Percentiles rank a stretch among this genome's conserved stretches.
These are phyloP conservation scores for Allium cepa DNA, from an alignment of 106 monocot genomes.

Conservation along the genomic window DNA sequence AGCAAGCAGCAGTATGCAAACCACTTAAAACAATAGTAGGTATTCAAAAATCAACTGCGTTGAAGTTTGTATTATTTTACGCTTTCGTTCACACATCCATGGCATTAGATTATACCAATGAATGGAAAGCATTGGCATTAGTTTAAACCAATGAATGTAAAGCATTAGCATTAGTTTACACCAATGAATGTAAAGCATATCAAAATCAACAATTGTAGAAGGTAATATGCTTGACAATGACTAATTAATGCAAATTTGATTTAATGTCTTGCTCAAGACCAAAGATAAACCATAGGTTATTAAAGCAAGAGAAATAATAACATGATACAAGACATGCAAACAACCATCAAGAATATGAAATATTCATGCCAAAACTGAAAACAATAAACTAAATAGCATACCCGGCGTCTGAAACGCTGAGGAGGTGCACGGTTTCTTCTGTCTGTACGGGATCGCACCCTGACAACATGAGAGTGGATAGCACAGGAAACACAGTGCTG, in stretches of 20 bases:
- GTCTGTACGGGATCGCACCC: constrained; percentile 36
- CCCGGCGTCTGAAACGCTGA: constrained; percentile 45
- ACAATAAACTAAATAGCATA: constrained; percentile 2
- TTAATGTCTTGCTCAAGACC: too few species aligned
- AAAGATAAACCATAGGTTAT: too few species aligned
- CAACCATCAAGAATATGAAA: too few species aligned
- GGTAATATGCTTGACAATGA: too few species aligned
- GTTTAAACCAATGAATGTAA: constrained; percentile 22
- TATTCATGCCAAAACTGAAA: too few species aligned
- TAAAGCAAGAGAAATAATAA: background rate
- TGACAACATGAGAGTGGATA: constrained; percentile 56
- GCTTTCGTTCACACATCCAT: constrained; percentile 45
- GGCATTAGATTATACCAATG: background rate
- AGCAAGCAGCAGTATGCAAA: constrained; percentile 15
- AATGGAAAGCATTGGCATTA: too few species aligned
- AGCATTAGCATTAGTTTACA: constrained; percentile 16
- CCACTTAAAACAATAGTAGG: background rate
- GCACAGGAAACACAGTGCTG: constrained; percentile 56
- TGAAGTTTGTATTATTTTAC: constrained; percentile 16
- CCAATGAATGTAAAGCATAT: constrained; percentile 37
- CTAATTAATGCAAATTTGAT: too few species aligned
- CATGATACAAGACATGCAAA: too few species aligned
- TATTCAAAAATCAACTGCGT: background rate
- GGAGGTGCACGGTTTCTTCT: constrained; percentile 52
- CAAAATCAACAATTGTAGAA: constrained; percentile 12